Percentiles rank a stretch among this genome's conserved stretches.
Evolutionary conservation across 2,329 filamentous ascomycete genomes (phyloP).

Genomic region (Penicillium crustosum): DNA sequence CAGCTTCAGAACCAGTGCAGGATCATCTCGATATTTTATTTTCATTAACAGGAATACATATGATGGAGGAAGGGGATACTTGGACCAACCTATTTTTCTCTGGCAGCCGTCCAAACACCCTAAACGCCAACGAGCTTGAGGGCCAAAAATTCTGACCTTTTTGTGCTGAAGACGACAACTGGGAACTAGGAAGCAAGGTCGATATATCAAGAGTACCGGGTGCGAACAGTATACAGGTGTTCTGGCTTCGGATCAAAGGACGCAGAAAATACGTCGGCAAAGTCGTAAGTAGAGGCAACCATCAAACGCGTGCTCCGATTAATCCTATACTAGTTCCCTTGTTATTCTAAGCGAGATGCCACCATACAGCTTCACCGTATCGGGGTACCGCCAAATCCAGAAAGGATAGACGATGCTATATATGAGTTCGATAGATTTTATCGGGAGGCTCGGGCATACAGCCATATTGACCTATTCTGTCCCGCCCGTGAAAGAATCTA

Average conservation of each 20-base stretch:
- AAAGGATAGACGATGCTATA: not conserved
- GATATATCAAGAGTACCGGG: not conserved
- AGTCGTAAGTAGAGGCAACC: not conserved
- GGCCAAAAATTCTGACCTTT: not conserved
- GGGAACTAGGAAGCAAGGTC: not conserved
- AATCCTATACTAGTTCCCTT: not conserved
- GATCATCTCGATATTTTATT: not conserved
- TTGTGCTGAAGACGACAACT: not conserved
- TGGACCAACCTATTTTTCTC: constrained; percentile 3
- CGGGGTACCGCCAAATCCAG: not conserved
- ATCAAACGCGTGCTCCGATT: not conserved
- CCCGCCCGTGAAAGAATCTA: not conserved
- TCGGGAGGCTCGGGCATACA: not conserved
- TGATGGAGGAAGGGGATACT: not conserved
- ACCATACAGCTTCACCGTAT: not conserved
- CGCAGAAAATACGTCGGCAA: not conserved
- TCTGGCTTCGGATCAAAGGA: not conserved
- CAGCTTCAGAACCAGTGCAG: not conserved
- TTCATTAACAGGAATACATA: not conserved
- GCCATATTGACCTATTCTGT: not conserved
- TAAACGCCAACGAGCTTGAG: not conserved
- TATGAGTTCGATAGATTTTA: not conserved
- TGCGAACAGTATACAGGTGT: not conserved
- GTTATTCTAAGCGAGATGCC: not conserved
- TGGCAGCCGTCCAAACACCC: not conserved